Evolutionary conservation across 768 basidiomycete species (phyloP).

Genomic region (Fistulinella prunicolor): DNA sequence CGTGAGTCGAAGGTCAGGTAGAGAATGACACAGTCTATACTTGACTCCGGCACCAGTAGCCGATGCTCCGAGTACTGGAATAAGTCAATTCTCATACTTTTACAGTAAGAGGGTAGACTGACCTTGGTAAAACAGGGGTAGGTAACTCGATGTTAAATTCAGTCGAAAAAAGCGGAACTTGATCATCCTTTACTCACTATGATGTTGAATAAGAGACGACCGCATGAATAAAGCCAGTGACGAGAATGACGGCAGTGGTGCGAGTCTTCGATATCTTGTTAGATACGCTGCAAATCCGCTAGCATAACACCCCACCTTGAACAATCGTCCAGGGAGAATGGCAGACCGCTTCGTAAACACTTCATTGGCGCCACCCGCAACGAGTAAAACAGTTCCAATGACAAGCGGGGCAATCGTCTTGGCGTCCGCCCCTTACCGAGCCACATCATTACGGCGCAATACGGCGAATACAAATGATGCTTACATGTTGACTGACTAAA

Average conservation of each 20-base stretch:
- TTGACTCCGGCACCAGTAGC: slow-evolving; percentile 64
- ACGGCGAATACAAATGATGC: too few species aligned
- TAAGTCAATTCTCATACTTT: neutral
- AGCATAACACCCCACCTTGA: slow-evolving; percentile 37
- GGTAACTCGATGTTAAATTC: slow-evolving; percentile 37
- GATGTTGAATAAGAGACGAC: slow-evolving; percentile 53
- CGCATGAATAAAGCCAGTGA: slow-evolving; percentile 61
- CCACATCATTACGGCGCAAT: neutral
- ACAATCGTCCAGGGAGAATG: slow-evolving; percentile 71
- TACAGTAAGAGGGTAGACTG: neutral
- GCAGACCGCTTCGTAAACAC: slow-evolving; percentile 59
- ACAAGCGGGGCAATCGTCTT: slow-evolving; percentile 62
- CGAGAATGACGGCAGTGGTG: slow-evolving; percentile 61
- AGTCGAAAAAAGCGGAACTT: neutral
- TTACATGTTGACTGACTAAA: slow-evolving; percentile 64
- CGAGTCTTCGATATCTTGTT: slow-evolving; percentile 47
- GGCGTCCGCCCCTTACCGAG: slow-evolving; percentile 45
- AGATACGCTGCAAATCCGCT: neutral
- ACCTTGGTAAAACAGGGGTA: slow-evolving; percentile 74
- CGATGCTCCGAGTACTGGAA: slow-evolving; percentile 54
- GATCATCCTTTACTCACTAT: slow-evolving; percentile 25
- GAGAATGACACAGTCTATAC: slow-evolving; percentile 36
- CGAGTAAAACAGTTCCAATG: slow-evolving; percentile 52
- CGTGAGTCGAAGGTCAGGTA: neutral
- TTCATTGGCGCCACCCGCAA: slow-evolving; percentile 58